Percentiles rank a stretch among this genome's conserved stretches.
Conservation (phyloP, 768 basidiomycete species). For the Suillus cothurnatus region DNA sequence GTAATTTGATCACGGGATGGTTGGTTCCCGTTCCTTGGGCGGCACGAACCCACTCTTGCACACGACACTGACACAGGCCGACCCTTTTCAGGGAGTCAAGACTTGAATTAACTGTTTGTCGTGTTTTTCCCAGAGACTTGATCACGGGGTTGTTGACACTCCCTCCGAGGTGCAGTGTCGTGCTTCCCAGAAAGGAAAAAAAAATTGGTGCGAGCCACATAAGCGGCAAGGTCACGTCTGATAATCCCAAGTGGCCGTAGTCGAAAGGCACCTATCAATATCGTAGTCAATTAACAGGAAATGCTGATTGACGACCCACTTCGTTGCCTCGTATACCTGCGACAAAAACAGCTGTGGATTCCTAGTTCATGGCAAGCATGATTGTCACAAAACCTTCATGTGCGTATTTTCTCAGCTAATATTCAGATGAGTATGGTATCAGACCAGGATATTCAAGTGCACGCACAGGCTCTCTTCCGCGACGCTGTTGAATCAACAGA, state of each 20-base stretch:
- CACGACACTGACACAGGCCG: slow-evolving; percentile 12
- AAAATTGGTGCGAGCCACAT: slow-evolving; percentile 63
- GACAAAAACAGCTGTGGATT: background rate
- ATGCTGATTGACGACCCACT: background rate
- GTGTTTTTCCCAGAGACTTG: slow-evolving; percentile 52
- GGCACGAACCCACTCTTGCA: background rate
- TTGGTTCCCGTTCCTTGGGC: slow-evolving; percentile 35
- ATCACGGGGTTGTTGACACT: slow-evolving; percentile 46
- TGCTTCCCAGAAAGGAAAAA: slow-evolving; percentile 61
- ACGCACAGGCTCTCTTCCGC: background rate
- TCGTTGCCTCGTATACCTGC: background rate
- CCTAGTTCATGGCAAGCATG: background rate
- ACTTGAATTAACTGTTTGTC: slow-evolving; percentile 58
- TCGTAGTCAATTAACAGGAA: background rate
- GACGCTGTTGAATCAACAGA: background rate
- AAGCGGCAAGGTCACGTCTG: no score
- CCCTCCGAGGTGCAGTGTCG: slow-evolving; percentile 29
- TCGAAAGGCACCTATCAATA: background rate
- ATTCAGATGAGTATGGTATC: background rate
- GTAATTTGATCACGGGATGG: no score
- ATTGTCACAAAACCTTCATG: background rate
- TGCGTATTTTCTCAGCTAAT: background rate
- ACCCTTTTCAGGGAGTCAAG: slow-evolving; percentile 75
- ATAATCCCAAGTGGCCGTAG: background rate
- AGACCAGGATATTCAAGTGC: background rate